Base-by-base conservation (phyloP, 768 basidiomycete species). In the Tylopilus balloui region DNA sequence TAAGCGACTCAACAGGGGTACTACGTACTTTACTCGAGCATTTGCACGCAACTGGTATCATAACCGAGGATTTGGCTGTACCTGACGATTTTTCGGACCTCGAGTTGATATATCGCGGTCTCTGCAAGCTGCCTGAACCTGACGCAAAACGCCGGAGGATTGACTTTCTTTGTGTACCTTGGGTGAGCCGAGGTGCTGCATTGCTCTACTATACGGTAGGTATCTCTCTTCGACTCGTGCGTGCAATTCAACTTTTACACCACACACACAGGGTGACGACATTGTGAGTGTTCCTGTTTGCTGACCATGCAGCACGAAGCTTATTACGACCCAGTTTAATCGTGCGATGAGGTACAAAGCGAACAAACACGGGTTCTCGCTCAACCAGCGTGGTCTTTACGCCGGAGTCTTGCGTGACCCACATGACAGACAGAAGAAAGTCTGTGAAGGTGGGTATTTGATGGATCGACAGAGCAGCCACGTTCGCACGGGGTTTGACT, bases 381-480 rank as follows among this genome's bases (percentile, higher is more conserved):
- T 97, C 39, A 96, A 97, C 57, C 93, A 97, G 64, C 78, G 81
- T 39, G 93, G 92, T 0, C 68, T 97, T 6, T 93, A 76, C 57
- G 74, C 70, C 6, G 85, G 80, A 0, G 84, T 93, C 27, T 65
- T 88, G 14, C 79, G 92, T 11, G 84, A 89, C 62, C 80, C 81
- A 14, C 73, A 73, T 25, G 76, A 87, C 56, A 69, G 78, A 32
- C 71, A 74, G 34, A 73, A 84, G 51, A 86, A 88, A 60, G 61
- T 80, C 12, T 79, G 75, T 56, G 61, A 70, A 49, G 88, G 88
- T 83, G 10, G 20, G 56, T 28, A 17, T 6, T 6, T 3, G 24
- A 14, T 31, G 15, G 27, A 36, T 34, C n/a, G 12, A 1, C 6
- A 4, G 3, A 3, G 20, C 2, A 17, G n/a, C 13, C 19, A 12